Evolutionary conservation across 1,284 basidiomycete genomes (phyloP), one percentile per base, ranked within the genome.

Genomic region (Fomitopsis pinicola): DNA sequence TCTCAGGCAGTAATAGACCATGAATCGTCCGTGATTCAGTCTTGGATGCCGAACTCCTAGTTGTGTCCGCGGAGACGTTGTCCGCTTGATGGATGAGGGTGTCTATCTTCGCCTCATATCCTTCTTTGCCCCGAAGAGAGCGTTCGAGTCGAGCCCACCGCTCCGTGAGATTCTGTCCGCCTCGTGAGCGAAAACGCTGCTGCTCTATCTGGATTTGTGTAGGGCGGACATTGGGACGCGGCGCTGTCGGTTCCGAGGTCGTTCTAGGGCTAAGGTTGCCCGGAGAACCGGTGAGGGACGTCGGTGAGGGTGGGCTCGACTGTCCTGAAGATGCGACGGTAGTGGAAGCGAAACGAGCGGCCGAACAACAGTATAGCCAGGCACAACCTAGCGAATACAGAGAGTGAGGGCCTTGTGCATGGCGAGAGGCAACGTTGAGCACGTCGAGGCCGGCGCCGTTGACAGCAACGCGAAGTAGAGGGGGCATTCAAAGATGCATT

Each of bases 1-100:
- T 75, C 62, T 82, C 74, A 2, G 89, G 88, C 63, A 91, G 74
- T 35, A 78, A 69, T 12, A 88, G 77, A 1, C 88, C 89, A 64
- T 73, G 69, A 68, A 85, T 87, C 33, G 73, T 79, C 57, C 66
- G 60, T 45, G 33, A 36, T 22, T 19, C n/a, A 1, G n/a, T 55
- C 60, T 26, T 48, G 57, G 52, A 53, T 19, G 33, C 4, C 19
- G 52, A 5, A n/a, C 48, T 42, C 40, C 35, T 38, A 48, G 46
- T 30, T 9, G 55, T 59, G 6, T 55, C 30, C 19, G 62, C 63
- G 33, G 58, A 44, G 3, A 40, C 35, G 17, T 54, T 14, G 52
- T 54, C 63, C 17, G 62, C 59, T 15, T 62, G 60, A 9, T 59
- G 57, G 4, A 62, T 59, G 0, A 63, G 63, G 12, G 58, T 60